Evolutionary conservation across 78 protist species (phyloP).

Genomic region (Dictyostelium capitatum): DNA sequence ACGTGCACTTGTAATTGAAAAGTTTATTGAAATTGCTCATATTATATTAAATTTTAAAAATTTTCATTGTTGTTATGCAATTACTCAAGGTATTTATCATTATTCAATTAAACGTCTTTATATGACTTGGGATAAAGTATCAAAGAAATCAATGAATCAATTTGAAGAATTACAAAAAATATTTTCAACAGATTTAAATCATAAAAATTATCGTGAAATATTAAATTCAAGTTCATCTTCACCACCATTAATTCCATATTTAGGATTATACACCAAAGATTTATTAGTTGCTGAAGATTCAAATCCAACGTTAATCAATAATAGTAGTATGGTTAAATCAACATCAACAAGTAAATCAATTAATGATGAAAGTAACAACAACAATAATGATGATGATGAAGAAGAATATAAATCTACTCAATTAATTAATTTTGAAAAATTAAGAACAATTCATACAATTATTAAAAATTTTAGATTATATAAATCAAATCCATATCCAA

Average conservation of each 20-base stretch:
- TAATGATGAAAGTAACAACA: neutral
- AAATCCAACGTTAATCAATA: slow-evolving; percentile 12
- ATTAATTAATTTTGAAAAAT: slow-evolving; percentile 50
- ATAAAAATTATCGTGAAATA: slow-evolving; percentile 54
- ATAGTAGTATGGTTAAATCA: neutral
- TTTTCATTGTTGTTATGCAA: slow-evolving; percentile 57
- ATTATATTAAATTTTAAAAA: slow-evolving; percentile 18
- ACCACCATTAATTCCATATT: slow-evolving; percentile 65
- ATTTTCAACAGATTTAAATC: slow-evolving; percentile 55
- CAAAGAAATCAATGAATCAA: slow-evolving; percentile 15
- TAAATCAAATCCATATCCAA: slow-evolving; percentile 40
- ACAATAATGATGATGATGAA: neutral
- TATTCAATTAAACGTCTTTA: slow-evolving; percentile 44
- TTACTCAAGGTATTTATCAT: slow-evolving; percentile 55
- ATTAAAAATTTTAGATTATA: slow-evolving; percentile 14
- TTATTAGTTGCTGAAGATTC: slow-evolving; percentile 36
- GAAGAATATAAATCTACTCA: neutral
- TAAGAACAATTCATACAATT: slow-evolving; percentile 42
- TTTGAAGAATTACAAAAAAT: slow-evolving; percentile 13
- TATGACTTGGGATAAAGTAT: slow-evolving; percentile 52
- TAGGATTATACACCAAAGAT: slow-evolving; percentile 67
- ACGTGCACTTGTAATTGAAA: slow-evolving; percentile 48
- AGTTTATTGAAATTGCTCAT: slow-evolving; percentile 41
- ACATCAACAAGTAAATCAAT: neutral
- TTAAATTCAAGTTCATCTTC: neutral